Evolutionary conservation across 495 filamentous ascomycete species (phyloP).

Genomic region (Cercophora scortea): DNA sequence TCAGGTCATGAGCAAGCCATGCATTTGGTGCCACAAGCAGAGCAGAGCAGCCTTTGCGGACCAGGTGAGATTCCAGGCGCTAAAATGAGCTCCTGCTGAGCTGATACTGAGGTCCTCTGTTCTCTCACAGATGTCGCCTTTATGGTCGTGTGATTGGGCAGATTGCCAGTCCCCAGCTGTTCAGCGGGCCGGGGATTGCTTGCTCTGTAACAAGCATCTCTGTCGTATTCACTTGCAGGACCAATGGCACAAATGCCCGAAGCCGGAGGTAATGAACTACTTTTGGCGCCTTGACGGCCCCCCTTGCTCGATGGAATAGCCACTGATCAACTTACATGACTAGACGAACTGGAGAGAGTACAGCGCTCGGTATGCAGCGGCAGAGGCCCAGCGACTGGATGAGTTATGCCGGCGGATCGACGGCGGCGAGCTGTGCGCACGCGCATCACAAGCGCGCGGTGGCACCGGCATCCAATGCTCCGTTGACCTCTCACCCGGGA

Average conservation of each 20-base stretch:
- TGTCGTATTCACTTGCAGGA: not conserved
- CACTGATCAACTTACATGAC: not conserved
- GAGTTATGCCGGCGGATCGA: not conserved
- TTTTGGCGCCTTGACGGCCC: not conserved
- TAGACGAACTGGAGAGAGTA: conserved; percentile 1
- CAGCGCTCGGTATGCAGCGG: not conserved
- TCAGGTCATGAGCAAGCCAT: no score
- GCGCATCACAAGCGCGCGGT: conserved; percentile 7
- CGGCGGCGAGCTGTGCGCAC: not conserved
- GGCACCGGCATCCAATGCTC: conserved; percentile 5
- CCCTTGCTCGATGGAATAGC: not conserved
- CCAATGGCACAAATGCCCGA: conserved; percentile 1
- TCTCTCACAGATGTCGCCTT: not conserved
- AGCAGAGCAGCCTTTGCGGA: no score
- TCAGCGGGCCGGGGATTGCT: conserved; percentile 1
- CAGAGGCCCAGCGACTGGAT: not conserved
- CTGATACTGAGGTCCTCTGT: no score
- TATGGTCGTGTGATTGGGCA: conserved; percentile 2
- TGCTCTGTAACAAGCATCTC: conserved; percentile 2
- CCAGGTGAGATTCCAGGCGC: no score
- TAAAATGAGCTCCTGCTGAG: no score
- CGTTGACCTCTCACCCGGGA: conserved; percentile 5
- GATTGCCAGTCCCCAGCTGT: not conserved
- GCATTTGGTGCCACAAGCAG: no score
- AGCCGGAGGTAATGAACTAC: not conserved